Evolutionary conservation across 1,139 yeast genomes (phyloP).

Genomic region (Magnusiomyces fungicola): DNA sequence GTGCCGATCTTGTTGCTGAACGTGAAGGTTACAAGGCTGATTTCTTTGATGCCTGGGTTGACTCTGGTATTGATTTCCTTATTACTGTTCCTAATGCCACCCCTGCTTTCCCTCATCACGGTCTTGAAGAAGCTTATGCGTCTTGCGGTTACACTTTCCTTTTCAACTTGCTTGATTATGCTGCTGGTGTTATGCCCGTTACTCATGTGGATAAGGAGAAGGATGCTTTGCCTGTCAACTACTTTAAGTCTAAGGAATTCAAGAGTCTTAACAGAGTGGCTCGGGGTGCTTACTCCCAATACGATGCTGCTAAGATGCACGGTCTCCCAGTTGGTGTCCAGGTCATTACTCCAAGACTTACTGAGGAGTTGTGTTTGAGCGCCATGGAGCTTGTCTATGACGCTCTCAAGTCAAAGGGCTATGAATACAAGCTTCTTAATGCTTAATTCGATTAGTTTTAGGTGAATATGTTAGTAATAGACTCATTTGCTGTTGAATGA

Average conservation of each 20-base stretch:
- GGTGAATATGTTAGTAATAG: too few species aligned
- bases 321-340: conserved; percentile 65
- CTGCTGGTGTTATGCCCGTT: conserved; percentile 55
- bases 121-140: conserved; percentile 33
- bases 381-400: conserved; percentile 35
- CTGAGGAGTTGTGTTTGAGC: conserved; percentile 54
- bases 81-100: conserved; percentile 37
- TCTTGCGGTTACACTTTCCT: conserved; percentile 49
- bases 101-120: conserved; percentile 36
- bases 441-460: too few species aligned
- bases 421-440: conserved; percentile 27
- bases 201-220: conserved; percentile 43
- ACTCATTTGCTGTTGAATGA: too few species aligned
- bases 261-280: conserved; percentile 36
- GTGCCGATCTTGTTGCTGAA: conserved; percentile 35
- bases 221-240: conserved; percentile 35
- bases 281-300: conserved; percentile 36
- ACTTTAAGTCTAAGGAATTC: conserved; percentile 19
- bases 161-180: conserved; percentile 51
- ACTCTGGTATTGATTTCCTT: conserved; percentile 33
- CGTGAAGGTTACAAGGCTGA: conserved; percentile 35
- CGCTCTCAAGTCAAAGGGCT: conserved; percentile 30
- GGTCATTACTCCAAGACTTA: conserved; percentile 48
- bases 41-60: conserved; percentile 34
- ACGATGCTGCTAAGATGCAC: conserved; percentile 49